Percentiles rank a stretch among this genome's conserved stretches.
These are phyloP conservation scores for Albifimbria verrucaria DNA, from an alignment of 2,329 filamentous ascomycete species.

Conservation along the genomic window DNA sequence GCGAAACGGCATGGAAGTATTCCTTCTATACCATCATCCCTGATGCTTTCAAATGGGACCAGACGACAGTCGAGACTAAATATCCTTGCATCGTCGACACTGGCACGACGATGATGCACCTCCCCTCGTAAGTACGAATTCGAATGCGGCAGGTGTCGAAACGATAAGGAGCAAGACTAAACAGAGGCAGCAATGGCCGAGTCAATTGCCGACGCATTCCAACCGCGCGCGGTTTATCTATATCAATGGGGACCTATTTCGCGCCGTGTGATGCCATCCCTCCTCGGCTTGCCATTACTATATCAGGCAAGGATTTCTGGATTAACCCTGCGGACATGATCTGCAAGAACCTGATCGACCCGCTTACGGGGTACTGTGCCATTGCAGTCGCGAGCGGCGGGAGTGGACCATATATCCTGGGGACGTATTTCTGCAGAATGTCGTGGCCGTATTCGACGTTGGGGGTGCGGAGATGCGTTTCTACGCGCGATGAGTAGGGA, in stretches of 20 bases:
- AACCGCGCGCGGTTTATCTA: constrained; percentile 43
- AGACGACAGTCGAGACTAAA: constrained; percentile 36
- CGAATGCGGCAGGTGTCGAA: not conserved
- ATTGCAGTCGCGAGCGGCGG: constrained; percentile 43
- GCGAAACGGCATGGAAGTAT: constrained; percentile 38
- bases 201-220: constrained; percentile 43
- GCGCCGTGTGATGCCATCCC: constrained; percentile 44
- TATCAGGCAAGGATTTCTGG: constrained; percentile 40
- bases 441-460: constrained; percentile 46
- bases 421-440: constrained; percentile 48
- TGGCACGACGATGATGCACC: constrained; percentile 48
- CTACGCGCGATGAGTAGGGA: constrained; percentile 25
- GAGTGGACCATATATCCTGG: constrained; percentile 45
- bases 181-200: constrained; percentile 38
- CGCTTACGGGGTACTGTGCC: constrained; percentile 44
- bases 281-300: constrained; percentile 42
- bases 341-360: constrained; percentile 39
- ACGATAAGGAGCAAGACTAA: not conserved
- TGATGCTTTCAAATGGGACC: constrained; percentile 43
- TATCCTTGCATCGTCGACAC: constrained; percentile 51
- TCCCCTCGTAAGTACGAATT: constrained; percentile 44
- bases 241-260: constrained; percentile 47
- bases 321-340: constrained; percentile 48
- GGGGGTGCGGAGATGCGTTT: constrained; percentile 44
- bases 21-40: constrained; percentile 53